Evolutionary conservation across 306 rosid species (phyloP).

Genomic region (Trichosanthes truncata): DNA sequence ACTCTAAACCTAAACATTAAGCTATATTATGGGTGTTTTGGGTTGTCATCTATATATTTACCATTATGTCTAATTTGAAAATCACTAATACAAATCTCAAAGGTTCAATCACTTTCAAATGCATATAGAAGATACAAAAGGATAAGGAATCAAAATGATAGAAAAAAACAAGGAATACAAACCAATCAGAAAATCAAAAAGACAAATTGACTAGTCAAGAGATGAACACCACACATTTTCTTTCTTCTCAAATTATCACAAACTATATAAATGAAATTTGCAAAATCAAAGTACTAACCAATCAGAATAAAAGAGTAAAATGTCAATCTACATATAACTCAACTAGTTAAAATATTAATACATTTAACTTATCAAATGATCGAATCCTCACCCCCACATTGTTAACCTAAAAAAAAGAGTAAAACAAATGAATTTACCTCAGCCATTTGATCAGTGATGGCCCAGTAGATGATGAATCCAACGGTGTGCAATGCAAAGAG

Average conservation of each 20-base stretch:
- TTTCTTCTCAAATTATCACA: neutral
- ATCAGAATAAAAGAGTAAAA: neutral
- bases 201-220: neutral
- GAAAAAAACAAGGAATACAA: neutral
- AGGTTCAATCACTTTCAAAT: neutral
- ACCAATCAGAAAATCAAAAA: neutral
- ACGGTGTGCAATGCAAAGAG: conserved; percentile 44
- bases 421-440: neutral
- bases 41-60: too few species aligned
- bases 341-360: too few species aligned
- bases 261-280: neutral
- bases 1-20: too few species aligned
- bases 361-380: neutral
- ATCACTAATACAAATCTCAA: neutral
- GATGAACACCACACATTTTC: conserved; percentile 1
- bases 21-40: too few species aligned
- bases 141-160: neutral
- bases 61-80: neutral
- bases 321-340: too few species aligned
- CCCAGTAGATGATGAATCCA: conserved; percentile 58
- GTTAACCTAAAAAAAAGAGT: too few species aligned
- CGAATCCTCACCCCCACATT: too few species aligned
- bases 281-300: neutral
- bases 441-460: conserved; percentile 25
- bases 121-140: neutral